Evolutionary conservation across 2,329 filamentous ascomycete species (phyloP).

Genomic region (Rosellinia necatrix): DNA sequence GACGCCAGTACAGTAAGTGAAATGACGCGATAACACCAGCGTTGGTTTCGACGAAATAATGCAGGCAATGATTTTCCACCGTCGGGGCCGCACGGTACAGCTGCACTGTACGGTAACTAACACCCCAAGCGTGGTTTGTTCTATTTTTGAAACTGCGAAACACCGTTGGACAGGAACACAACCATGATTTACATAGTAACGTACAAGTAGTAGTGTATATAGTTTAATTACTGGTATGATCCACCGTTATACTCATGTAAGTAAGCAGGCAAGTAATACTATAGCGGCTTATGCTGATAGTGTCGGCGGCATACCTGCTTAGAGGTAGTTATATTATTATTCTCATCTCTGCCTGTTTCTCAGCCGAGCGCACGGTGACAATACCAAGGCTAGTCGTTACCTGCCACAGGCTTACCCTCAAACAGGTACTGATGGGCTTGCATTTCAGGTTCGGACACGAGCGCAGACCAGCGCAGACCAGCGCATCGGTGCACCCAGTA

Average conservation of each 20-base stretch:
- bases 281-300: not conserved
- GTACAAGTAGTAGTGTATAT: not conserved
- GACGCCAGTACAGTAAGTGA: conserved; percentile 19
- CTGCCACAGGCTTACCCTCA: too few species aligned
- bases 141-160: conserved; percentile 24
- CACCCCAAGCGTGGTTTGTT: not conserved
- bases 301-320: not conserved
- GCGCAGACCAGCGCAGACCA: too few species aligned
- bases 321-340: too few species aligned
- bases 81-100: not conserved
- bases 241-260: conserved; percentile 11
- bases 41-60: not conserved
- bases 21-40: conserved; percentile 18
- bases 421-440: too few species aligned
- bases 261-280: conserved; percentile 5
- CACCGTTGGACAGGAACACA: too few species aligned
- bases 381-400: too few species aligned
- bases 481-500: too few species aligned
- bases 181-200: not conserved
- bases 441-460: too few species aligned
- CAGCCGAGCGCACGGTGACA: not conserved
- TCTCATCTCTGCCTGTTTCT: not conserved
- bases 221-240: conserved; percentile 2
- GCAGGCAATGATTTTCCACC: conserved; percentile 3
- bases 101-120: conserved; percentile 7